Percentiles rank a stretch among this genome's conserved stretches.
phyloP scores from a whole-genome alignment of 2,329 filamentous ascomycete species.

The Rhexocercosporidium sp. region DNA sequence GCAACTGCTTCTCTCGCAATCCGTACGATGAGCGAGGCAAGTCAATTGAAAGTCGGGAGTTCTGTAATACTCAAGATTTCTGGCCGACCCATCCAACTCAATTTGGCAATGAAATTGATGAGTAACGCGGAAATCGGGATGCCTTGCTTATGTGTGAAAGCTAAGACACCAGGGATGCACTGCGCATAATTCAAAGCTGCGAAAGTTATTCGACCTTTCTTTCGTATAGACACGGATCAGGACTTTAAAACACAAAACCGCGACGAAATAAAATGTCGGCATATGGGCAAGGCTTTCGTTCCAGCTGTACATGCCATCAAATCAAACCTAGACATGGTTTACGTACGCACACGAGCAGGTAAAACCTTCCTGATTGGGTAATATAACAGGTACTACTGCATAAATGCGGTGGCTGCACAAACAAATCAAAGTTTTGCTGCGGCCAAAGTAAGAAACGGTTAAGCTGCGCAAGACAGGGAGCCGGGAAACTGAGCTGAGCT shows the following conservation, averaged over 20 bases:
- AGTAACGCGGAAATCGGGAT: not conserved
- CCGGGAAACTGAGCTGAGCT: not conserved
- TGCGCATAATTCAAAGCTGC: not conserved
- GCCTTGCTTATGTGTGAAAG: conserved; percentile 1
- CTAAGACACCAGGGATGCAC: not conserved
- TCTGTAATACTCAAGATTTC: no score
- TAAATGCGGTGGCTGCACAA: not conserved
- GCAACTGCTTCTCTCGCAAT: not conserved
- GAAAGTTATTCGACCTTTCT: not conserved
- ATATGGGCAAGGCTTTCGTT: not conserved
- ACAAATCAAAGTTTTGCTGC: not conserved
- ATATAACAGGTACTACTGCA: not conserved
- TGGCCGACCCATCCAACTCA: not conserved
- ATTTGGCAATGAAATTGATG: not conserved
- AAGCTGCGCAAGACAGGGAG: conserved; percentile 1
- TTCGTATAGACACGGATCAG: not conserved
- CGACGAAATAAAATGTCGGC: not conserved
- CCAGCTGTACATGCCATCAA: not conserved
- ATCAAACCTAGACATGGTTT: not conserved
- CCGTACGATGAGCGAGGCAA: no score
- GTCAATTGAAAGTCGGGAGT: no score
- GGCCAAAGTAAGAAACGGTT: not conserved
- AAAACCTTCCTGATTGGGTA: not conserved
- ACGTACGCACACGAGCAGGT: not conserved
- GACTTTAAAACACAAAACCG: not conserved